Conservation (phyloP, 129 eudicot genomes). For the Flaveria trinervia region DNA sequence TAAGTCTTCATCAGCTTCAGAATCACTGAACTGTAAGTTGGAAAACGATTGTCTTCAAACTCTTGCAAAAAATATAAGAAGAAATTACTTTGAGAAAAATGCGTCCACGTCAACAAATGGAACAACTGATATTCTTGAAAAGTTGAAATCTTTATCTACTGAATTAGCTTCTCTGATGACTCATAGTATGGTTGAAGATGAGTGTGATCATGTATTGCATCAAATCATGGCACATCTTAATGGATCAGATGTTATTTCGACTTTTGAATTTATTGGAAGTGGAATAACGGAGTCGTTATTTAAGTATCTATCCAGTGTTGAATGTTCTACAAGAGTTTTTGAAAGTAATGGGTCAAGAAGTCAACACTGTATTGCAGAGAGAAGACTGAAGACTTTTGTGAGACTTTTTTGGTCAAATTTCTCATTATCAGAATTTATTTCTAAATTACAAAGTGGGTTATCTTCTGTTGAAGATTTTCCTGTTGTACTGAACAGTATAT, state of each 20-base stretch:
- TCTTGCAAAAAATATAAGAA: conserved; percentile 61
- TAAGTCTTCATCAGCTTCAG: conserved; percentile 44
- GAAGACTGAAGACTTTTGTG: conserved; percentile 45
- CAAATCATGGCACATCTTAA: conserved; percentile 62
- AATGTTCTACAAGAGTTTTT: conserved; percentile 31
- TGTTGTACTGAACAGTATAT: conserved; percentile 44
- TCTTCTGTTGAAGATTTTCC: conserved; percentile 84
- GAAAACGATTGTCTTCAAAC: conserved; percentile 59
- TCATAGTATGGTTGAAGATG: conserved; percentile 47
- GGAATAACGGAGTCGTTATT: conserved; percentile 68
- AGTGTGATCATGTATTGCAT: conserved; percentile 46
- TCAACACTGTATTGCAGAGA: conserved; percentile 41
- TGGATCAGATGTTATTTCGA: conserved; percentile 74
- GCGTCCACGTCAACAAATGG: conserved; percentile 49
- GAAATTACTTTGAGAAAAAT: conserved; percentile 49
- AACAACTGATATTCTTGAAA: conserved; percentile 67
- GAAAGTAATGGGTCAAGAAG: background rate
- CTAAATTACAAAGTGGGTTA: conserved; percentile 70
- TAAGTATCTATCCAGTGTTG: conserved; percentile 51
- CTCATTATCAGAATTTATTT: conserved; percentile 44
- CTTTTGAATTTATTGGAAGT: conserved; percentile 90
- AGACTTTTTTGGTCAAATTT: conserved; percentile 33
- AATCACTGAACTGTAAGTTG: conserved; percentile 54
- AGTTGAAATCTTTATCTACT: conserved; percentile 60
- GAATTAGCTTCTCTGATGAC: conserved; percentile 48